Base-by-base conservation (phyloP, 306 rosid species). In the Erythrophleum fordii region DNA sequence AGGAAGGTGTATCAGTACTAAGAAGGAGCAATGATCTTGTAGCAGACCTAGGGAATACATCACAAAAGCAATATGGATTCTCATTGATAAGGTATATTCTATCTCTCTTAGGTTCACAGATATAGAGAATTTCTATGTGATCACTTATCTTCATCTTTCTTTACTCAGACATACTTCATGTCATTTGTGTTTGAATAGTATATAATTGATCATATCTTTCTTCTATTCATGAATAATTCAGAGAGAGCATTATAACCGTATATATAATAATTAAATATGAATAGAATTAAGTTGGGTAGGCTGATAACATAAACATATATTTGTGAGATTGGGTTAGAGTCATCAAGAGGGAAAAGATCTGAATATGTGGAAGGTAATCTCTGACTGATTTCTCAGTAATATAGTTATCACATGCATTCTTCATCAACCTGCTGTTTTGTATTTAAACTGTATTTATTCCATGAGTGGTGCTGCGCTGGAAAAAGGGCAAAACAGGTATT, bases 1-100 rank as follows among this genome's bases (percentile, higher is more conserved):
- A 80, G 78, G 86, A 84, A 74, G 81, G 85, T 46, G 78, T 78
- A 59, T 77, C 86, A 22, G 72, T 77, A 39, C 65, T 82, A 58
- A 82, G 85, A 81, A 84, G 78, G 82, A 85, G 83, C 83, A 83
- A 71, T 82, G 92, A 88, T 70, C 86, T 83, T 77, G 84, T 77
- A 77, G 73, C 84, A 72, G 86, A 85, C 67, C 44, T 78, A 18
- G 88, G 81, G 42, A 84, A 82, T 87, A 67, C 74, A 41, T 82
- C 88, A 81, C 81, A 82, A 10, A 82, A 81, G 61, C 84, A 77
- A 59, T 81, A 81, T 55, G 84, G 53, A 28, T 83, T 82, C 84
- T 75, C 92, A 11, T 34, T 81, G 20, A 80, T 76, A 90, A 89
- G 97, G 98, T 91, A 53, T 71, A 29, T 70, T 1, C 37, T 69